Percentiles rank a stretch among this genome's conserved stretches.
Conservation (phyloP, 2,329 filamentous ascomycete species). For the Monascus ruber region DNA sequence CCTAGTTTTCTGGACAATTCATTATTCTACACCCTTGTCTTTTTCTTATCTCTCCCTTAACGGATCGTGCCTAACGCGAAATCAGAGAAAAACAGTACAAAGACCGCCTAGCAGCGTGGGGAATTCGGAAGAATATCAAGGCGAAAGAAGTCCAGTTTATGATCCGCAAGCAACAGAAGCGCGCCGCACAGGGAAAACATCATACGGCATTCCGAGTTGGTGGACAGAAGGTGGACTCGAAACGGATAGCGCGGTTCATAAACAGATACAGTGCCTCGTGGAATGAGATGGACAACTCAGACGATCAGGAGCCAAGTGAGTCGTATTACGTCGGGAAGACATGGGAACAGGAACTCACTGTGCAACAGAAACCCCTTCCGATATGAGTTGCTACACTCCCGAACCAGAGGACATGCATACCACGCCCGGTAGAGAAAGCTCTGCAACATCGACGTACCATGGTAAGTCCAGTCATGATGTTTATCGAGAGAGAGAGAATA, state of each 20-base stretch:
- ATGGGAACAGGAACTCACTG: too few species aligned
- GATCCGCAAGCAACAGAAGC: slow-evolving; percentile 27
- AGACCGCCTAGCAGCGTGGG: slow-evolving; percentile 26
- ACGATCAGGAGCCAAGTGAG: slow-evolving; percentile 23
- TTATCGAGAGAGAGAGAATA: too few species aligned
- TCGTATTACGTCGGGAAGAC: not conserved
- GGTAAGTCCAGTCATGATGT: too few species aligned
- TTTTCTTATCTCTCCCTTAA: slow-evolving; percentile 1
- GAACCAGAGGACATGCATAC: slow-evolving; percentile 17
- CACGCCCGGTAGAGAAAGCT: too few species aligned
- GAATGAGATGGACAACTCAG: slow-evolving; percentile 11
- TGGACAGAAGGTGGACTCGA: not conserved
- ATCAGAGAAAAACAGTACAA: slow-evolving; percentile 29
- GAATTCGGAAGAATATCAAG: slow-evolving; percentile 28
- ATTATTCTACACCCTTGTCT: not conserved
- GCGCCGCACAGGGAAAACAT: slow-evolving; percentile 25
- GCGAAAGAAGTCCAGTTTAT: slow-evolving; percentile 26
- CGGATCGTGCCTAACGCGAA: not conserved
- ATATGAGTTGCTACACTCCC: slow-evolving; percentile 28
- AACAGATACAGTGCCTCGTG: slow-evolving; percentile 6
- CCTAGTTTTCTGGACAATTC: not conserved
- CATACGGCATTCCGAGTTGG: slow-evolving; percentile 22
- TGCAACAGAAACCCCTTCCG: slow-evolving; percentile 21
- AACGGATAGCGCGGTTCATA: not conserved
- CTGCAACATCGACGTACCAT: too few species aligned